phyloP scores from a whole-genome alignment of 176 grass and related monocot species.

The Lolium multiflorum region DNA sequence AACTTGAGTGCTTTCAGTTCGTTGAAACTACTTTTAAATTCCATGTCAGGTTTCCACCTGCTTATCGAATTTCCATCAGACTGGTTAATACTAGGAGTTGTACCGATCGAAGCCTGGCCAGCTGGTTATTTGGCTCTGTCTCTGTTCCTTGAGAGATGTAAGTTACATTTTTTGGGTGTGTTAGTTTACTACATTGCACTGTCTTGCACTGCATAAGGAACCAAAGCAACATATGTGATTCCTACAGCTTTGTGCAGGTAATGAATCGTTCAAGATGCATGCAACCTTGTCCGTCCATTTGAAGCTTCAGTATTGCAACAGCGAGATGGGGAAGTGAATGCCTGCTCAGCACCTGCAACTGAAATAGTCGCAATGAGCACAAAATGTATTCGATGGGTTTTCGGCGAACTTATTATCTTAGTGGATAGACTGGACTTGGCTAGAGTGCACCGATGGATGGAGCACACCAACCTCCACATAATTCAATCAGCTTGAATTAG shows the following conservation, averaged over 20 bases:
- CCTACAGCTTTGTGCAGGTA: conserved; percentile 24
- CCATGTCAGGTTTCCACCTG: neutral
- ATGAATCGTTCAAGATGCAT: conserved; percentile 28
- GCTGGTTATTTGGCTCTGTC: neutral
- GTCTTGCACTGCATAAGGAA: neutral
- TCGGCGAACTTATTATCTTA: neutral
- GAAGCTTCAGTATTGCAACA: conserved; percentile 12
- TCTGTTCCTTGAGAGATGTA: neutral
- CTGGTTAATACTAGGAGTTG: too few species aligned
- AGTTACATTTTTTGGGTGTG: neutral
- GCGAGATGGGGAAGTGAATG: neutral
- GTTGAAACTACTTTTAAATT: neutral
- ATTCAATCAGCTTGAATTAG: neutral
- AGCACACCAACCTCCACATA: neutral
- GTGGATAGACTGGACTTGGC: neutral
- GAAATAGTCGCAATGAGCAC: conserved; percentile 21
- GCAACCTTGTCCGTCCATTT: neutral
- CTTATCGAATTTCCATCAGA: neutral
- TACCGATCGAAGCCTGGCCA: neutral
- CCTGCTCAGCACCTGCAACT: neutral
- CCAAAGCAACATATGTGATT: conserved; percentile 25
- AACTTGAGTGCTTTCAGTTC: neutral
- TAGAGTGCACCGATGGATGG: too few species aligned
- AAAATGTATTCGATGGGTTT: neutral
- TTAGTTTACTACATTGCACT: neutral